Evolutionary conservation across 495 filamentous ascomycete genomes (phyloP).

Genomic region (Trichoderma erinaceum): DNA sequence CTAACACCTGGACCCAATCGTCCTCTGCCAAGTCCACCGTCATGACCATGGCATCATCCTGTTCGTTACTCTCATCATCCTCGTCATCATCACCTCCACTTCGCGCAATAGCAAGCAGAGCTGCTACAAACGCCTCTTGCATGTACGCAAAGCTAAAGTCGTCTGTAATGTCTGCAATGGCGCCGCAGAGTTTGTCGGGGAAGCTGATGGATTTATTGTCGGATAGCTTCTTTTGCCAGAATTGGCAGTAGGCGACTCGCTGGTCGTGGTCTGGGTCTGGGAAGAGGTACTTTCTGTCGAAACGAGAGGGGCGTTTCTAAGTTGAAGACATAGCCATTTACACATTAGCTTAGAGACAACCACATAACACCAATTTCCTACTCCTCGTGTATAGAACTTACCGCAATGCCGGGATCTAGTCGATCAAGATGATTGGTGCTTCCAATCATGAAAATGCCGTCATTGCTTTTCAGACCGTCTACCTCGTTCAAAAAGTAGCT

Average conservation of each 20-base stretch:
- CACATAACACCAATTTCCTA: too few relatives aligned
- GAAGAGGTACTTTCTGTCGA: conserved; percentile 61
- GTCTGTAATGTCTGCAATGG: conserved; percentile 53
- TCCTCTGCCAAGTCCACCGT: conserved; percentile 20
- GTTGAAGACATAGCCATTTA: too few relatives aligned
- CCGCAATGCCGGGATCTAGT: conserved; percentile 55
- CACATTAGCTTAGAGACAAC: too few relatives aligned
- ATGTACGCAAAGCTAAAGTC: conserved; percentile 62
- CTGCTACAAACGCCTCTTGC: conserved; percentile 58
- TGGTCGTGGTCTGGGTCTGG: conserved; percentile 47
- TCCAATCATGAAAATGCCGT: conserved; percentile 61
- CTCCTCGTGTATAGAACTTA: conserved; percentile 17
- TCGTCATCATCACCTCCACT: background rate
- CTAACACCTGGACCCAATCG: conserved; percentile 23
- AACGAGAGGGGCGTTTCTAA: conserved; percentile 54
- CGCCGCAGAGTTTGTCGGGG: conserved; percentile 43
- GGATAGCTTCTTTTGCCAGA: conserved; percentile 53
- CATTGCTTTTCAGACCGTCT: conserved; percentile 60
- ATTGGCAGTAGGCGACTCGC: conserved; percentile 50
- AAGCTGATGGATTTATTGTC: conserved; percentile 51
- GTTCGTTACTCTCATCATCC: background rate
- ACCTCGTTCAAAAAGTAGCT: conserved; percentile 68
- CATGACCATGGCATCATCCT: conserved; percentile 7
- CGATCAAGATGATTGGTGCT: conserved; percentile 56
- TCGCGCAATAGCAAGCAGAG: conserved; percentile 47